These are phyloP conservation scores for Acer negundo DNA, from an alignment of 345 rosid species.

Conservation along the genomic window DNA sequence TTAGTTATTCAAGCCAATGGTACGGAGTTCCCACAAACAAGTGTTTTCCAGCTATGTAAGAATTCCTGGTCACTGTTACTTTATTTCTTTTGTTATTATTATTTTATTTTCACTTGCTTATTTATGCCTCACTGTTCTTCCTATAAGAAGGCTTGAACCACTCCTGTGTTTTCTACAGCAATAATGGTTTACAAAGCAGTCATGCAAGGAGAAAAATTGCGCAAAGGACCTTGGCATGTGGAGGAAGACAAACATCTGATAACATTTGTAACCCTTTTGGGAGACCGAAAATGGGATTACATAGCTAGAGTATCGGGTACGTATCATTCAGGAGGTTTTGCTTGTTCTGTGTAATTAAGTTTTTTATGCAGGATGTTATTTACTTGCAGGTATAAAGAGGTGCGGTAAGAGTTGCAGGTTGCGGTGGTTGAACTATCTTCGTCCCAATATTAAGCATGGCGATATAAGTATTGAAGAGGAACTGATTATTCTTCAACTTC, in stretches of 20 bases:
- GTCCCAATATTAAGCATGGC: constrained; percentile 59
- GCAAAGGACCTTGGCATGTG: constrained; percentile 66
- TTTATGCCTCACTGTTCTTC: constrained; percentile 21
- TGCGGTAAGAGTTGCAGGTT: constrained; percentile 79
- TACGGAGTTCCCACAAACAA: constrained; percentile 45
- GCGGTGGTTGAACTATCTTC: constrained; percentile 74
- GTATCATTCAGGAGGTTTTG: not conserved
- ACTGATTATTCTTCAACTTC: constrained; percentile 51
- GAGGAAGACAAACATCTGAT: constrained; percentile 58
- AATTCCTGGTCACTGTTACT: constrained; percentile 44
- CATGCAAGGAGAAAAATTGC: too few relatives aligned
- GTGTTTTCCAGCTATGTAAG: constrained; percentile 44
- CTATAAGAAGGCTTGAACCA: constrained; percentile 24
- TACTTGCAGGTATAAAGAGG: constrained; percentile 55
- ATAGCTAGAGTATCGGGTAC: constrained; percentile 57
- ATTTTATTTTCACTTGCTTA: not conserved
- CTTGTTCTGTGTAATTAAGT: not conserved
- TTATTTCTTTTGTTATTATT: not conserved
- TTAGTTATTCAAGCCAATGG: constrained; percentile 28
- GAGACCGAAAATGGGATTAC: constrained; percentile 72
- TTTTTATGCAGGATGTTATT: not conserved
- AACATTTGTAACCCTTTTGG: constrained; percentile 46
- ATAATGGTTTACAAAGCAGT: constrained; percentile 26
- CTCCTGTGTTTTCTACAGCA: not conserved
- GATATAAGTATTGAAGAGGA: constrained; percentile 61